phyloP scores from a whole-genome alignment of 75 land plant species.

The Isoetes taiwanensis region DNA sequence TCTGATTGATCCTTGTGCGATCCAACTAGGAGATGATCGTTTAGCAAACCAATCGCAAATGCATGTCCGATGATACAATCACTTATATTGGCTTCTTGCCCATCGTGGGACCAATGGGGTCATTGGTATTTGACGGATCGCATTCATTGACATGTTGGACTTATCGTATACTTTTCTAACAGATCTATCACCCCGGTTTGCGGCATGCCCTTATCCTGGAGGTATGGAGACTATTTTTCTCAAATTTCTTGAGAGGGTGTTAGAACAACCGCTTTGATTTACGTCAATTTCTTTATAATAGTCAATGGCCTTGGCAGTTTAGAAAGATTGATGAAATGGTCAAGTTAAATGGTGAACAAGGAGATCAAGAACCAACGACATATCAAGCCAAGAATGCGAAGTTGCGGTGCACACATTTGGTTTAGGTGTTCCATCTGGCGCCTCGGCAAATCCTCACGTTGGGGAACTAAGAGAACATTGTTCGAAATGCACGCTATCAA shows the following conservation, averaged over 20 bases:
- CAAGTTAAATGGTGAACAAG: not conserved
- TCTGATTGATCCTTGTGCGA: constrained; percentile 50
- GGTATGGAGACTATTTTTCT: constrained; percentile 42
- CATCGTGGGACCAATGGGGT: constrained; percentile 72
- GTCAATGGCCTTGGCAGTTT: constrained; percentile 1
- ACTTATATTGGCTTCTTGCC: constrained; percentile 74
- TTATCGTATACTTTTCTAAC: constrained; percentile 85
- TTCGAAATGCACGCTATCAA: no score
- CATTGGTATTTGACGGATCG: constrained; percentile 45
- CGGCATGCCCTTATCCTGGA: constrained; percentile 55
- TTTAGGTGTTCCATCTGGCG: not conserved
- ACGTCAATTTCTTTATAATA: not conserved
- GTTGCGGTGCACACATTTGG: not conserved
- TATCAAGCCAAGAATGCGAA: not conserved
- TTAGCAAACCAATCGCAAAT: constrained; percentile 42
- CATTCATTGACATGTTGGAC: constrained; percentile 62
- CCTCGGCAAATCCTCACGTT: not conserved
- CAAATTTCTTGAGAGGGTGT: no score
- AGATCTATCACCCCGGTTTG: constrained; percentile 75
- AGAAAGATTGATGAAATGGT: constrained; percentile 6
- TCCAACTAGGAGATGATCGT: constrained; percentile 70
- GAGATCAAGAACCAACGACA: not conserved
- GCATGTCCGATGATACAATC: constrained; percentile 81
- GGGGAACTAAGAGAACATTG: no score
- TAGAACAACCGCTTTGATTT: not conserved